These are phyloP conservation scores for Pythium oligandrum DNA, from an alignment of 352 stramenopile genomes.

Conservation along the genomic window DNA sequence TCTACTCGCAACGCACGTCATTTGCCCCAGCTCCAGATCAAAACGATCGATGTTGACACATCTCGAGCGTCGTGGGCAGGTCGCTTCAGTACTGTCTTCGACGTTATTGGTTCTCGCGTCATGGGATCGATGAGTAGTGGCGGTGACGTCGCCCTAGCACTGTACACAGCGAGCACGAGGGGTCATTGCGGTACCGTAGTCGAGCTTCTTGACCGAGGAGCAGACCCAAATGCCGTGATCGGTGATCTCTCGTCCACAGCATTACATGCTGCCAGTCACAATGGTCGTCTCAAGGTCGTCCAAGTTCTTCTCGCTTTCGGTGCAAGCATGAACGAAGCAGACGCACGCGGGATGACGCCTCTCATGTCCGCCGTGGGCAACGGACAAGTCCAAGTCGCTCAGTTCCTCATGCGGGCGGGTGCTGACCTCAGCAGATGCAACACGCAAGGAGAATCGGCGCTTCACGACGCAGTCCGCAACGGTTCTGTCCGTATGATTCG, in stretches of 20 bases:
- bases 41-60: background rate
- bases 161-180: slow-evolving; percentile 47
- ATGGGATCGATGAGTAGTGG: background rate
- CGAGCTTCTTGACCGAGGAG: slow-evolving; percentile 37
- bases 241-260: slow-evolving; percentile 28
- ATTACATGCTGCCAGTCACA: slow-evolving; percentile 41
- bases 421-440: slow-evolving; percentile 51
- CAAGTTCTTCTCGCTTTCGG: slow-evolving; percentile 36
- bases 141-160: slow-evolving; percentile 22
- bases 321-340: slow-evolving; percentile 35
- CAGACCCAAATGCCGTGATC: slow-evolving; percentile 32
- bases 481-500: slow-evolving; percentile 30
- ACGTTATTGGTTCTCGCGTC: slow-evolving; percentile 3
- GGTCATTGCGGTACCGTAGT: slow-evolving; percentile 40
- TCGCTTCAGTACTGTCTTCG: background rate
- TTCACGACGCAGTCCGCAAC: slow-evolving; percentile 46
- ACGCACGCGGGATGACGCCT: slow-evolving; percentile 37
- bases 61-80: background rate
- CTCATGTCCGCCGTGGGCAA: slow-evolving; percentile 47
- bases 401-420: slow-evolving; percentile 36
- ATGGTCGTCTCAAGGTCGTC: slow-evolving; percentile 41
- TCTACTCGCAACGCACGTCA: background rate
- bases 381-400: slow-evolving; percentile 37
- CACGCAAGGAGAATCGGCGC: slow-evolving; percentile 32
- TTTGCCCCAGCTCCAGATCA: background rate